Conservation (phyloP, 2,329 filamentous ascomycete species). For the Remersonia thermophila region DNA sequence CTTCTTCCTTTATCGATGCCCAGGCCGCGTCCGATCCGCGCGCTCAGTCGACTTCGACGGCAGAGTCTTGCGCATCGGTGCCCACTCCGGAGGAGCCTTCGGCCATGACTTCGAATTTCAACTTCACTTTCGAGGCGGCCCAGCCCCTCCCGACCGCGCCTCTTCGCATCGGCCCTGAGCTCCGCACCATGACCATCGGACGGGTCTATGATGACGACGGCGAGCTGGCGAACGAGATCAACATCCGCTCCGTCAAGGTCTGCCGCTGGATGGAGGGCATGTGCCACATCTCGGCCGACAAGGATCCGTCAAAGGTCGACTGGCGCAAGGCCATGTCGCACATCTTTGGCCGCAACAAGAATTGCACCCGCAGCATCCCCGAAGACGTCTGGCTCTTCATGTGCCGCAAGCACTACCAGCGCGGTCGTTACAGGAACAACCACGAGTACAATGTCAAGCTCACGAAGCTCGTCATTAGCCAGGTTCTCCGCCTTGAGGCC, state of each 20-base stretch:
- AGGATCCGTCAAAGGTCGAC: not conserved
- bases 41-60: too few species aligned
- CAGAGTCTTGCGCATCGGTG: too few species aligned
- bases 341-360: constrained; percentile 73
- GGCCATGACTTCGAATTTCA: not conserved
- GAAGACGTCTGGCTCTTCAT: constrained; percentile 59
- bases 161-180: not conserved
- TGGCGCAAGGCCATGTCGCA: constrained; percentile 65
- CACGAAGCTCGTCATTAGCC: constrained; percentile 49
- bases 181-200: not conserved
- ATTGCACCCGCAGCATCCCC: constrained; percentile 59
- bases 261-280: constrained; percentile 43
- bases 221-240: not conserved
- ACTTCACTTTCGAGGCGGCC: not conserved
- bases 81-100: too few species aligned
- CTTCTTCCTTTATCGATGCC: too few species aligned
- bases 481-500: constrained; percentile 48
- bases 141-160: not conserved
- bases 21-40: too few species aligned
- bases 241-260: constrained; percentile 11
- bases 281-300: constrained; percentile 36
- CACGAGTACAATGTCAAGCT: constrained; percentile 49
- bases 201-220: not conserved
- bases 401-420: constrained; percentile 76
- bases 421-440: constrained; percentile 55